Evolutionary conservation across 129 eudicot species (phyloP).

Genomic region (Pittosporum tobira): DNA sequence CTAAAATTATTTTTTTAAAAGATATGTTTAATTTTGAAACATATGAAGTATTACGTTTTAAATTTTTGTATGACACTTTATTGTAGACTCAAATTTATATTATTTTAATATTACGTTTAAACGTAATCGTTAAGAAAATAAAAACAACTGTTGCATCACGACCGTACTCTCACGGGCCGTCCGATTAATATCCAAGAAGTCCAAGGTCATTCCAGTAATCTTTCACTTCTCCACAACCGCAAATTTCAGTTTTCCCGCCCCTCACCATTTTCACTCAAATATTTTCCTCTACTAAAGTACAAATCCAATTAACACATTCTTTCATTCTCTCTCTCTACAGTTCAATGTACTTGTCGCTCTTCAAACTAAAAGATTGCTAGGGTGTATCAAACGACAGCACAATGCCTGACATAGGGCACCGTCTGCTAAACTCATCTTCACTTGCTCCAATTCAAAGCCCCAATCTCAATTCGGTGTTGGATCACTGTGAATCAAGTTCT

Average conservation of each 20-base stretch:
- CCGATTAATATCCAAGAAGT: background rate
- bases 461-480: background rate
- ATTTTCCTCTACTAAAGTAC: background rate
- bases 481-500: background rate
- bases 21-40: no score
- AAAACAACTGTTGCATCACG: no score
- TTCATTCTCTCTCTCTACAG: background rate
- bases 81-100: no score
- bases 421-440: background rate
- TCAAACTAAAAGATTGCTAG: background rate
- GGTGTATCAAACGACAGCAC: background rate
- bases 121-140: no score
- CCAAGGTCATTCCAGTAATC: background rate
- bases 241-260: conserved; percentile 7
- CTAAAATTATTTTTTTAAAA: no score
- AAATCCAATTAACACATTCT: background rate
- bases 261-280: background rate
- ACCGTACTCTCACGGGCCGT: background rate
- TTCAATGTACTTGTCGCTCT: background rate
- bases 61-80: no score
- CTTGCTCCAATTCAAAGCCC: background rate
- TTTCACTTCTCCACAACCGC: background rate
- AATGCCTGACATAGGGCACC: conserved; percentile 1
- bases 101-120: no score
- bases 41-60: no score